Evolutionary conservation across 1,284 basidiomycete species (phyloP).

Genomic region (Neotropicomus parvogracilis): DNA sequence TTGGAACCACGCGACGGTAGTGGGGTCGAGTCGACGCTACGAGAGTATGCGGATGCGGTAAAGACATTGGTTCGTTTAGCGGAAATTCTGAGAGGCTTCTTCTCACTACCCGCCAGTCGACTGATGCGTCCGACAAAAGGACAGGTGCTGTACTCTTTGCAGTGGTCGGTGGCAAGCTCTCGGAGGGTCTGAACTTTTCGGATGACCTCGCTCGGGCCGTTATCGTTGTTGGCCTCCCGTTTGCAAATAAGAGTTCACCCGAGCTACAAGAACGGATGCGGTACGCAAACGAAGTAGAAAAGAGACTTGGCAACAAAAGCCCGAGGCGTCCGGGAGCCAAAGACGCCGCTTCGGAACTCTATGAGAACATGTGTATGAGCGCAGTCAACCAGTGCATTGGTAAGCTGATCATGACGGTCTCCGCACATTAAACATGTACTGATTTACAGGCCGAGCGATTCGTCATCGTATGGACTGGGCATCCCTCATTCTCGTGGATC

Average conservation of each 20-base stretch:
- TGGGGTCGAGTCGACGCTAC: conserved; percentile 76
- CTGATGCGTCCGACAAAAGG: conserved; percentile 33
- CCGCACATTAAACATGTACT: background rate
- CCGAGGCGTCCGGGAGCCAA: conserved; percentile 45
- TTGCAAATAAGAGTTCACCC: conserved; percentile 86
- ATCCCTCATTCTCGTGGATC: conserved; percentile 78
- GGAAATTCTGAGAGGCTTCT: background rate
- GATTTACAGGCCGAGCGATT: conserved; percentile 74
- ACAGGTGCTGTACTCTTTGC: conserved; percentile 81
- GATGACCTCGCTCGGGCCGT: conserved; percentile 88
- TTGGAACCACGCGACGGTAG: conserved; percentile 80
- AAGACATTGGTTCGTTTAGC: conserved; percentile 35
- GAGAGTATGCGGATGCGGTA: conserved; percentile 71
- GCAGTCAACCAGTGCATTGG: conserved; percentile 97
- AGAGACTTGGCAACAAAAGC: conserved; percentile 35
- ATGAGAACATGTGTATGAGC: conserved; percentile 94
- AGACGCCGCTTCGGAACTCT: conserved; percentile 80
- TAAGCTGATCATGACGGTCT: conserved; percentile 31
- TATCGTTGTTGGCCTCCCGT: conserved; percentile 88
- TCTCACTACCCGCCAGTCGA: conserved; percentile 15
- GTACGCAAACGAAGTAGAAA: conserved; percentile 67
- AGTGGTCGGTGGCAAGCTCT: conserved; percentile 95
- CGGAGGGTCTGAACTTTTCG: conserved; percentile 95
- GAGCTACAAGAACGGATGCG: conserved; percentile 91
- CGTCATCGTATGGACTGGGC: conserved; percentile 88